These are phyloP conservation scores for Hibiscus trionum DNA, from an alignment of 345 rosid species.

Conservation along the genomic window DNA sequence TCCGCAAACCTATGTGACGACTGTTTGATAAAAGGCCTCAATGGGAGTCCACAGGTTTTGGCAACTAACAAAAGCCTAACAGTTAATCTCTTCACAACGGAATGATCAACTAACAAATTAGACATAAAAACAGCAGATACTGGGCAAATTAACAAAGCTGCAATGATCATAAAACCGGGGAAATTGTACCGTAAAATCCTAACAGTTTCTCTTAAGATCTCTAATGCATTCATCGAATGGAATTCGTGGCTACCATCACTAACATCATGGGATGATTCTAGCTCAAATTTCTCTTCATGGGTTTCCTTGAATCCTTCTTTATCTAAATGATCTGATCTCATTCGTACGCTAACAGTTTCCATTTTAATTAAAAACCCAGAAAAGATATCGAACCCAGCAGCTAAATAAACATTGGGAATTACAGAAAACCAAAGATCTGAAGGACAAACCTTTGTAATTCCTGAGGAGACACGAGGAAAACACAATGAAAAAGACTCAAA, in stretches of 20 bases:
- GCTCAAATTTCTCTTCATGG: constrained; percentile 29
- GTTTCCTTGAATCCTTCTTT: constrained; percentile 30
- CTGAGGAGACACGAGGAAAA: background rate
- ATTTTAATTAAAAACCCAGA: constrained; percentile 21
- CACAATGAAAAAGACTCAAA: background rate
- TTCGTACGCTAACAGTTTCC: constrained; percentile 28
- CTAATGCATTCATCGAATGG: constrained; percentile 68
- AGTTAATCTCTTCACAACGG: constrained; percentile 49
- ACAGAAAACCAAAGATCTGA: background rate
- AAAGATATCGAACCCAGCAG: constrained; percentile 5
- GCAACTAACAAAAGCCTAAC: constrained; percentile 54
- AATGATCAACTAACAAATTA: constrained; percentile 58
- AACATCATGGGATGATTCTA: constrained; percentile 25
- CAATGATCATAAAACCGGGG: constrained; percentile 50
- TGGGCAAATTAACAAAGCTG: constrained; percentile 65
- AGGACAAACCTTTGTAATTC: constrained; percentile 1
- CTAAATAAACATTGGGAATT: constrained; percentile 3
- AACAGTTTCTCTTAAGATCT: constrained; percentile 81
- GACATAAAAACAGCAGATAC: constrained; percentile 64
- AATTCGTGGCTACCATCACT: constrained; percentile 22
- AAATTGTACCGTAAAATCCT: constrained; percentile 75
- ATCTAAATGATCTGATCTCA: constrained; percentile 24
- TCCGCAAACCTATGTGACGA: constrained; percentile 64
- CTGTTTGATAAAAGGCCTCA: constrained; percentile 50
- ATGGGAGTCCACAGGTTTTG: constrained; percentile 64